Evolutionary conservation across 2,329 filamentous ascomycete genomes (phyloP).

Genomic region (Aspergillus sergii): DNA sequence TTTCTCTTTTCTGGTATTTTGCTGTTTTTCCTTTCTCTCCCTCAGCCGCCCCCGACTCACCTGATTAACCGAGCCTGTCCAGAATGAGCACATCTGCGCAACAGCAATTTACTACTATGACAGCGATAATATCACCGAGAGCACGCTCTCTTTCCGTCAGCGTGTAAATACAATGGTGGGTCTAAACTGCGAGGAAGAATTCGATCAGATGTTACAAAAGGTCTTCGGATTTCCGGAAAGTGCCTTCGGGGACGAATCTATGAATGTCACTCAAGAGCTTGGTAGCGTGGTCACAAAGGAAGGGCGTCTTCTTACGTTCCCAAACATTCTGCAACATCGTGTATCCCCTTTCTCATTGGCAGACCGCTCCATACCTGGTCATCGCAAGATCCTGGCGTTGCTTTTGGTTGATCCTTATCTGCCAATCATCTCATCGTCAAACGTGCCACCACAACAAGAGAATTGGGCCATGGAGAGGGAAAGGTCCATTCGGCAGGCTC

Average conservation of each 20-base stretch:
- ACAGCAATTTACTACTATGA: slow-evolving; percentile 69
- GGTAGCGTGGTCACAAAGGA: slow-evolving; percentile 10
- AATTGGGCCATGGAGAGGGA: slow-evolving; percentile 46
- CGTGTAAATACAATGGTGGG: background rate
- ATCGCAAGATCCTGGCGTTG: slow-evolving; percentile 59
- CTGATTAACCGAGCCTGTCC: background rate
- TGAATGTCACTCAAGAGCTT: slow-evolving; percentile 16
- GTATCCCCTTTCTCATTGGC: slow-evolving; percentile 54
- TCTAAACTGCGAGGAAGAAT: no score
- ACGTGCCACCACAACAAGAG: slow-evolving; percentile 55
- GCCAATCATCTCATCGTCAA: slow-evolving; percentile 54
- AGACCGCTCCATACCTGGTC: slow-evolving; percentile 56
- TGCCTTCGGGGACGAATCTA: slow-evolving; percentile 6
- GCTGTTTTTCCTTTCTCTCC: background rate
- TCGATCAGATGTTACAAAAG: no score
- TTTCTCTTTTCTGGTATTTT: background rate
- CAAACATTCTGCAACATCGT: slow-evolving; percentile 50
- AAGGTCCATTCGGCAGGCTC: slow-evolving; percentile 3
- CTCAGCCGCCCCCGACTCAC: accelerated
- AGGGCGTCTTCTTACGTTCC: slow-evolving; percentile 12
- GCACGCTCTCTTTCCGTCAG: slow-evolving; percentile 54
- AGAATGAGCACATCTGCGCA: slow-evolving; percentile 65
- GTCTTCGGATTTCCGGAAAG: slow-evolving; percentile 4
- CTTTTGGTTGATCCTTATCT: slow-evolving; percentile 61
- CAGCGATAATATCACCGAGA: slow-evolving; percentile 61